Percentiles rank a stretch among this genome's conserved stretches.
These are phyloP conservation scores for Phytophthora europaea DNA, from an alignment of 352 stramenopile species.

Conservation along the genomic window DNA sequence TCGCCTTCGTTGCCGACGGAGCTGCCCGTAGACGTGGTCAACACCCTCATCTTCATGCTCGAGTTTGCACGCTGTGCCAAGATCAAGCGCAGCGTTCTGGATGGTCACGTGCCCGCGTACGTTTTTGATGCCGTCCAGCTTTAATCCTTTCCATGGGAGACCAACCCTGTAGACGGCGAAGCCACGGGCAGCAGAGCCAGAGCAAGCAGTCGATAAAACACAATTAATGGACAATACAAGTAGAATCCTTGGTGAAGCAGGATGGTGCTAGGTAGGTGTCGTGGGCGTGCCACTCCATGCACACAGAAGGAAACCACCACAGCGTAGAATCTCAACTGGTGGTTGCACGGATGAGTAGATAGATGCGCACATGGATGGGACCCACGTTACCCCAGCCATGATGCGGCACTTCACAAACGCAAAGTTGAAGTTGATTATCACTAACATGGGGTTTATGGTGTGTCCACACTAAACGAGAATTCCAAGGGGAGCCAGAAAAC, in stretches of 20 bases:
- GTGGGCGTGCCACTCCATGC: not conserved
- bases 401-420: not conserved
- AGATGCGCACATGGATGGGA: too few relatives aligned
- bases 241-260: slow-evolving; percentile 13
- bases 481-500: slow-evolving; percentile 30
- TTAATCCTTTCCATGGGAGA: slow-evolving; percentile 28
- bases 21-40: slow-evolving; percentile 85
- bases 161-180: slow-evolving; percentile 8
- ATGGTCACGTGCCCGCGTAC: slow-evolving; percentile 89
- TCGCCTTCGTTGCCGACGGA: slow-evolving; percentile 47
- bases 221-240: slow-evolving; percentile 21
- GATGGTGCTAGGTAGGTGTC: too few relatives aligned
- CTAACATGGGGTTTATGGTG: not conserved
- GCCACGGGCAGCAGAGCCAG: slow-evolving; percentile 11
- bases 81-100: slow-evolving; percentile 84
- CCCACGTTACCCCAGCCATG: not conserved
- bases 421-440: slow-evolving; percentile 15
- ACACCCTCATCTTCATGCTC: slow-evolving; percentile 92
- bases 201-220: slow-evolving; percentile 21
- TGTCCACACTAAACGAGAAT: slow-evolving; percentile 13
- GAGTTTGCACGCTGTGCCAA: slow-evolving; percentile 88
- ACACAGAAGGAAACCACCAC: not conserved
- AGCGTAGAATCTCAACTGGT: not conserved
- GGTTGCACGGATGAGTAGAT: not conserved
- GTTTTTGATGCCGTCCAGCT: slow-evolving; percentile 91